Conservation (phyloP, 2,329 filamentous ascomycete genomes). For the Diaporthe capsici region DNA sequence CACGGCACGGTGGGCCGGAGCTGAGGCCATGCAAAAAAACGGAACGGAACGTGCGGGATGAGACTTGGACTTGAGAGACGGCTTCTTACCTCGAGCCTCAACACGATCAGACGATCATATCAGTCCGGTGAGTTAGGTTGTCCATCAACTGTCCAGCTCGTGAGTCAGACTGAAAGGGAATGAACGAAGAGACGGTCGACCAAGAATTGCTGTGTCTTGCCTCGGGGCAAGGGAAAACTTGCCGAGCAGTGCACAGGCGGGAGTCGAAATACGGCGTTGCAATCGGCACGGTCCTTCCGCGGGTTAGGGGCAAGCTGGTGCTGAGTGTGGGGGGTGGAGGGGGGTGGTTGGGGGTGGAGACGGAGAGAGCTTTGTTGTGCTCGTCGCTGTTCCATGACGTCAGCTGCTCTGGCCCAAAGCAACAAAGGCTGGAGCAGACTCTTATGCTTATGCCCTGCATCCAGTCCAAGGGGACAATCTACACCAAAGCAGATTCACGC, state of each 20-base stretch:
- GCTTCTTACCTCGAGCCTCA: conserved; percentile 14
- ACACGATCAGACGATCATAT: background rate
- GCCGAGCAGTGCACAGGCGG: conserved; percentile 40
- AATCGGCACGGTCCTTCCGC: conserved; percentile 22
- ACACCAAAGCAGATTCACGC: background rate
- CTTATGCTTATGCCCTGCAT: background rate
- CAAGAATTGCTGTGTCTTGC: background rate
- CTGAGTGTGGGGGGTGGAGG: rapidly evolving
- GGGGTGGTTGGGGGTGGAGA: background rate
- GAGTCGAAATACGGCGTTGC: conserved; percentile 41
- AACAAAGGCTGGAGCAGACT: conserved; percentile 20
- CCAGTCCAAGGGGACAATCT: background rate
- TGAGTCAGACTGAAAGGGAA: background rate
- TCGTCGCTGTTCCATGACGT: background rate
- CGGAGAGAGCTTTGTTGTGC: background rate
- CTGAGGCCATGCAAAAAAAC: conserved; percentile 23
- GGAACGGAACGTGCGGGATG: conserved; percentile 24
- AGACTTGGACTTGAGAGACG: background rate
- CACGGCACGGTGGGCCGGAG: conserved; percentile 36
- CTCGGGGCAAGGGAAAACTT: conserved; percentile 34
- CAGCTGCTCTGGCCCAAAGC: background rate
- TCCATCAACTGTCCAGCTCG: background rate
- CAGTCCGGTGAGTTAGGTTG: background rate
- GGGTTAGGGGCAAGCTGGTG: conserved; percentile 33
- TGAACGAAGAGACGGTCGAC: background rate